These are phyloP conservation scores for Trametes cingulata DNA, from an alignment of 768 basidiomycete genomes.

Conservation along the genomic window DNA sequence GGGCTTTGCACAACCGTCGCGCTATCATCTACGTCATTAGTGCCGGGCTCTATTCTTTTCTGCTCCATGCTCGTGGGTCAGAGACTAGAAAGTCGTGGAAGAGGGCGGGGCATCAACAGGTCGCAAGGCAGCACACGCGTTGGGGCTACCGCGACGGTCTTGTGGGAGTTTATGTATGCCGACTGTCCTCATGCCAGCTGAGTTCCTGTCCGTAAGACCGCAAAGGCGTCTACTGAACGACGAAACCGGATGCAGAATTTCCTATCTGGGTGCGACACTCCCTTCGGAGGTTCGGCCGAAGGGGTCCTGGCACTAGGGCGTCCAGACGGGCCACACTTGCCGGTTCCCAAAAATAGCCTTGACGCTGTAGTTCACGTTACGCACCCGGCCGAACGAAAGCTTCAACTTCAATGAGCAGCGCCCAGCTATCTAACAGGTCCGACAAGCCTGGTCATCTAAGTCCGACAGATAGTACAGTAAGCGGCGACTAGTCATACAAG, in stretches of 20 bases:
- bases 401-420: no score
- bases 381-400: no score
- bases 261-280: conserved; percentile 12
- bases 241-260: conserved; percentile 12
- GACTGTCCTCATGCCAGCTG: background rate
- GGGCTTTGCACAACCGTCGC: background rate
- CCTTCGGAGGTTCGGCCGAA: conserved; percentile 8
- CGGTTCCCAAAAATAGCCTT: background rate
- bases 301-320: background rate
- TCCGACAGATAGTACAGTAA: background rate
- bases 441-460: background rate
- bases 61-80: background rate
- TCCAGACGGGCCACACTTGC: background rate
- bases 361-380: no score
- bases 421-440: background rate
- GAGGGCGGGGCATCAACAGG: background rate
- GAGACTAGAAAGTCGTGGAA: background rate
- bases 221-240: conserved; percentile 1
- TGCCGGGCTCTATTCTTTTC: background rate
- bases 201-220: background rate
- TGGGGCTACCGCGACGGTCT: background rate
- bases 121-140: background rate
- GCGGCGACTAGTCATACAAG: conserved; percentile 8
- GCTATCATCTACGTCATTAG: conserved; percentile 9
- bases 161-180: conserved; percentile 1